These are phyloP conservation scores for Hortiboletus flavorubellus DNA, from an alignment of 768 basidiomycete species.

Conservation along the genomic window DNA sequence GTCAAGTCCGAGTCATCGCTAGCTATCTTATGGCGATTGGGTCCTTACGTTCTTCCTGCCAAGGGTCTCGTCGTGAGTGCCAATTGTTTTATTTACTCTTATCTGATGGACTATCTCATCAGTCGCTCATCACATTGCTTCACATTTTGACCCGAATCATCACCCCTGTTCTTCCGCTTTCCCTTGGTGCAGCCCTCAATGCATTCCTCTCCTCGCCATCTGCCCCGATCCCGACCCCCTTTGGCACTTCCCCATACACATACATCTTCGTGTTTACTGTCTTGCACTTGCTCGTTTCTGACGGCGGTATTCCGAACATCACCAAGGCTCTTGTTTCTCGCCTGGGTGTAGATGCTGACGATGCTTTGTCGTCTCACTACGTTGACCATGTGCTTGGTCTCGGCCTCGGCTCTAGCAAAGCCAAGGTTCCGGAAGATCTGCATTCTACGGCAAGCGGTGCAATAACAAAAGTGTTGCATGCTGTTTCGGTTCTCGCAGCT, in stretches of 20 bases:
- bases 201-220: constrained; percentile 17
- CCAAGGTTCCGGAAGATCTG: constrained; percentile 71
- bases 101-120: constrained; percentile 4
- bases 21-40: constrained; percentile 15
- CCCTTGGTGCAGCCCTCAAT: constrained; percentile 48
- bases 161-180: constrained; percentile 66
- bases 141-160: constrained; percentile 74
- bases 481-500: constrained; percentile 63
- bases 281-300: constrained; percentile 71
- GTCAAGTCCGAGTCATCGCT: constrained; percentile 16
- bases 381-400: constrained; percentile 87
- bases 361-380: constrained; percentile 55
- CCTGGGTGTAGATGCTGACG: constrained; percentile 86
- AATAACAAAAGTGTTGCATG: constrained; percentile 17
- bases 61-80: constrained; percentile 25
- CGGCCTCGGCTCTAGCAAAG: constrained; percentile 76
- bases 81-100: background rate
- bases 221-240: constrained; percentile 18
- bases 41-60: constrained; percentile 19
- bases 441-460: constrained; percentile 6
- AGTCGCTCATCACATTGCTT: constrained; percentile 68
- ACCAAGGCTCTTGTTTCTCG: constrained; percentile 78
- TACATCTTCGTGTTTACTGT: constrained; percentile 65
- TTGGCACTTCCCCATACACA: constrained; percentile 56
- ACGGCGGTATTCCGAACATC: constrained; percentile 70